Evolutionary conservation across 257 asterid genomes (phyloP).

Genomic region (Henckelia pumila): DNA sequence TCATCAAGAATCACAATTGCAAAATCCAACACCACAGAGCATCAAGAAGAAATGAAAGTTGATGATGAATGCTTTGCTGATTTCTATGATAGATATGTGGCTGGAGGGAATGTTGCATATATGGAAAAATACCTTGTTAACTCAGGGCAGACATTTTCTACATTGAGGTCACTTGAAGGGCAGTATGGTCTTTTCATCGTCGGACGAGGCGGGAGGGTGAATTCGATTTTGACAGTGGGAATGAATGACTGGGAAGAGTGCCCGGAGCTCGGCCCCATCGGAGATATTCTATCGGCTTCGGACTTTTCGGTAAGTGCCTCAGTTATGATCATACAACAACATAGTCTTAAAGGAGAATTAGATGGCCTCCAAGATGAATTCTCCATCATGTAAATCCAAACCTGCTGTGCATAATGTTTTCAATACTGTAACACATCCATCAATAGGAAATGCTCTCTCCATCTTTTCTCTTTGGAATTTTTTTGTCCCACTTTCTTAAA

Average conservation of each 20-base stretch:
- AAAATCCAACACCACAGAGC: constrained; percentile 63
- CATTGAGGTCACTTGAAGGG: constrained; percentile 74
- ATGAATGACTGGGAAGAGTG: constrained; percentile 99
- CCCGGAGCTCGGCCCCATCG: constrained; percentile 91
- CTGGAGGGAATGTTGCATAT: constrained; percentile 82
- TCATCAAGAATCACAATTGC: constrained; percentile 66
- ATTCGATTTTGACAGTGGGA: constrained; percentile 72
- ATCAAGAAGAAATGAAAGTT: constrained; percentile 77
- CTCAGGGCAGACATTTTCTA: constrained; percentile 85
- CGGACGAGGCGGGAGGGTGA: constrained; percentile 83
- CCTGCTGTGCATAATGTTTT: not conserved
- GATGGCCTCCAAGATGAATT: constrained; percentile 92
- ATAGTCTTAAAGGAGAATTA: constrained; percentile 69
- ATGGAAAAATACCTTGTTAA: constrained; percentile 84
- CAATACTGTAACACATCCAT: not conserved
- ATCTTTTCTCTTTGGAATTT: not conserved
- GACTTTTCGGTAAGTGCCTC: constrained; percentile 77
- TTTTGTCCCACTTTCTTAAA: not conserved
- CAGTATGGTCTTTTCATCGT: constrained; percentile 82
- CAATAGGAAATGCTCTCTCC: not conserved
- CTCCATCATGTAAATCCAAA: constrained; percentile 58
- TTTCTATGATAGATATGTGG: constrained; percentile 78
- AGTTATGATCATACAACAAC: constrained; percentile 82
- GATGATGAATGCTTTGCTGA: constrained; percentile 90
- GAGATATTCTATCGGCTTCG: constrained; percentile 84